Evolutionary conservation across 805 yeast genomes (phyloP).

Genomic region (Saccharomycopsis vini): DNA sequence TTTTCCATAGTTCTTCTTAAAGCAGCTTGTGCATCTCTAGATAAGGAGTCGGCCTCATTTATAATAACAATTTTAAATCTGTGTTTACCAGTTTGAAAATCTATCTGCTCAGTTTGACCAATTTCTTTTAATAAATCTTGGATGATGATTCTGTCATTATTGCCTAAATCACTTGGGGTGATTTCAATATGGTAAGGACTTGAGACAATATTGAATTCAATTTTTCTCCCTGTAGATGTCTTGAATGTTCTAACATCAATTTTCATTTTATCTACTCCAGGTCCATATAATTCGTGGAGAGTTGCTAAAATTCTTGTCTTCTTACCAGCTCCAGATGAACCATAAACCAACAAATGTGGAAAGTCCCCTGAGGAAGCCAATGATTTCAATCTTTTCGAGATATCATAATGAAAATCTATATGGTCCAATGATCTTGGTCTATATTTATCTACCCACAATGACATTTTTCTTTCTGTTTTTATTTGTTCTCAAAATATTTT

Average conservation of each 20-base stretch:
- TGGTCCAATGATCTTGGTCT: constrained; percentile 63
- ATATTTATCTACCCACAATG: constrained; percentile 94
- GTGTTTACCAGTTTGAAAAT: constrained; percentile 46
- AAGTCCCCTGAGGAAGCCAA: constrained; percentile 69
- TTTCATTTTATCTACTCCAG: constrained; percentile 73
- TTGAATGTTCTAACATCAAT: constrained; percentile 83
- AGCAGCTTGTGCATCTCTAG: constrained; percentile 94
- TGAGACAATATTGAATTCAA: constrained; percentile 89
- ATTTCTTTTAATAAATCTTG: constrained; percentile 90
- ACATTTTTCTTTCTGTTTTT: no score
- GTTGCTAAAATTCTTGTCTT: constrained; percentile 85
- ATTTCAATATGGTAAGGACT: constrained; percentile 87
- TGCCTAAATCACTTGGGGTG: constrained; percentile 96
- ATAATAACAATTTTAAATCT: constrained; percentile 74
- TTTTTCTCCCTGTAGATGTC: constrained; percentile 59
- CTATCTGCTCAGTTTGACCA: constrained; percentile 95
- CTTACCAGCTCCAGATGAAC: constrained; percentile 96
- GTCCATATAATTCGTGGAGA: constrained; percentile 70
- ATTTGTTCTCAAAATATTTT: no score
- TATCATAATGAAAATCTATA: constrained; percentile 57
- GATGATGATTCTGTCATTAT: constrained; percentile 88
- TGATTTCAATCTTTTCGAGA: constrained; percentile 56
- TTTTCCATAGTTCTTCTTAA: constrained; percentile 94
- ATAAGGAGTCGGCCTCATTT: constrained; percentile 83
- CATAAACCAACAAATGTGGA: constrained; percentile 88